Conservation (phyloP, 768 basidiomycete species). For the Mrakia frigida region DNA sequence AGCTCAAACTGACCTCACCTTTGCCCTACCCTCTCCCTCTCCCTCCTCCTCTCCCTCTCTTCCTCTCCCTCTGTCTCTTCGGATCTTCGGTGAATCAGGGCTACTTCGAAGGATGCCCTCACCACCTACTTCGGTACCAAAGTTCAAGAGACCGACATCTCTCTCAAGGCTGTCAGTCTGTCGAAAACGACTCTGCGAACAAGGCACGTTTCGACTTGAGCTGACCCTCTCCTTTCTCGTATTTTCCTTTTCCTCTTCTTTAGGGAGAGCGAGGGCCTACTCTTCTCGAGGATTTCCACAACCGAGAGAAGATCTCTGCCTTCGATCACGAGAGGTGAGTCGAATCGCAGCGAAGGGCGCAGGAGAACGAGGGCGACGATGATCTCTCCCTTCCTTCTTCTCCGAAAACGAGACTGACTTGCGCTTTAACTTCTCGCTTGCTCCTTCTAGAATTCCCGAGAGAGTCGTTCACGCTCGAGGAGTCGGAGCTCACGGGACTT, state of each 20-base stretch:
- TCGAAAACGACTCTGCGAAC: neutral
- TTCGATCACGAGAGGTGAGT: slow-evolving; percentile 43
- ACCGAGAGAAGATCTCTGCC: slow-evolving; percentile 40
- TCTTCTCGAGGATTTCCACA: slow-evolving; percentile 56
- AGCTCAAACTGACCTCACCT: neutral
- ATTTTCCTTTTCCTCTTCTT: neutral
- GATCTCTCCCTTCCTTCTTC: too few relatives aligned
- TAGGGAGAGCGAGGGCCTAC: slow-evolving; percentile 54
- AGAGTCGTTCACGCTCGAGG: slow-evolving; percentile 57
- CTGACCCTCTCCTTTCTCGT: neutral
- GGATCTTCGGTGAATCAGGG: neutral
- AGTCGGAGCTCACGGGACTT: slow-evolving; percentile 74
- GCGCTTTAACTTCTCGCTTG: neutral
- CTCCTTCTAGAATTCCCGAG: slow-evolving; percentile 61
- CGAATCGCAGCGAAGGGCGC: slow-evolving; percentile 51
- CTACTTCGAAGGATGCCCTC: slow-evolving; percentile 20
- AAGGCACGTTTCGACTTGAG: neutral
- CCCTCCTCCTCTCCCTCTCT: neutral
- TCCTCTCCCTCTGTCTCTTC: too few relatives aligned
- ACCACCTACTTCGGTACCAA: slow-evolving; percentile 44
- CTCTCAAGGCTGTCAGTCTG: slow-evolving; percentile 43
- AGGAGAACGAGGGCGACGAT: too few relatives aligned
- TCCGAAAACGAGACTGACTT: neutral
- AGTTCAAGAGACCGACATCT: slow-evolving; percentile 43
- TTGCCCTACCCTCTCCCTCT: neutral